phyloP scores from a whole-genome alignment of 1,284 basidiomycete genomes.

The Austroboletus olivaceoglutinosus region DNA sequence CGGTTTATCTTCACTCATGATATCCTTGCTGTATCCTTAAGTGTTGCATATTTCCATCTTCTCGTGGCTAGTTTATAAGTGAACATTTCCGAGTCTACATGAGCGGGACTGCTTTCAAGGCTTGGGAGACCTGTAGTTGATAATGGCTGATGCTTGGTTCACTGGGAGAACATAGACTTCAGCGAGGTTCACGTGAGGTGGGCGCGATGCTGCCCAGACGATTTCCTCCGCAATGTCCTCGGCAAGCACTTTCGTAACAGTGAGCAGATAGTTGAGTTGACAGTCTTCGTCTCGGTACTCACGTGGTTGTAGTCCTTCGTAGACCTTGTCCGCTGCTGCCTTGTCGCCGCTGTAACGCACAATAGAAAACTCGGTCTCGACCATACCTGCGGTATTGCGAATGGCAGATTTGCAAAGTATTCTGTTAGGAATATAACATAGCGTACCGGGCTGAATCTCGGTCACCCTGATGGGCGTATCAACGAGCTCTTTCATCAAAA shows the following conservation, averaged over 20 bases:
- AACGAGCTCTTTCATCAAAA: conserved; percentile 83
- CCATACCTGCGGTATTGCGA: conserved; percentile 59
- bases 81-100: not conserved
- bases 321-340: conserved; percentile 81
- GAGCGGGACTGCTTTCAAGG: conserved; percentile 2
- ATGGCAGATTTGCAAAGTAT: conserved; percentile 1
- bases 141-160: conserved; percentile 74
- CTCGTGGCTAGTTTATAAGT: conserved; percentile 3
- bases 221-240: conserved; percentile 96
- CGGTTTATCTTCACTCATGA: conserved; percentile 19
- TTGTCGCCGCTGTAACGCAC: conserved; percentile 86
- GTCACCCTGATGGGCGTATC: conserved; percentile 90
- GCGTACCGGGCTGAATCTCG: conserved; percentile 83
- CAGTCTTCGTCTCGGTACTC: conserved; percentile 29
- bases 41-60: conserved; percentile 12
- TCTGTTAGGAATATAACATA: not conserved
- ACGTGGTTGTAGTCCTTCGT: conserved; percentile 81
- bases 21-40: conserved; percentile 37
- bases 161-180: conserved; percentile 77
- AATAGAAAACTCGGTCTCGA: conserved; percentile 90
- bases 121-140: conserved; percentile 28
- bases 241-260: conserved; percentile 55
- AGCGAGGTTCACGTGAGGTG: conserved; percentile 84
- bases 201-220: conserved; percentile 90
- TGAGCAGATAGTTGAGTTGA: conserved; percentile 10